Conservation (phyloP, 2,329 filamentous ascomycete species). For the Botrytis fragariae region DNA sequence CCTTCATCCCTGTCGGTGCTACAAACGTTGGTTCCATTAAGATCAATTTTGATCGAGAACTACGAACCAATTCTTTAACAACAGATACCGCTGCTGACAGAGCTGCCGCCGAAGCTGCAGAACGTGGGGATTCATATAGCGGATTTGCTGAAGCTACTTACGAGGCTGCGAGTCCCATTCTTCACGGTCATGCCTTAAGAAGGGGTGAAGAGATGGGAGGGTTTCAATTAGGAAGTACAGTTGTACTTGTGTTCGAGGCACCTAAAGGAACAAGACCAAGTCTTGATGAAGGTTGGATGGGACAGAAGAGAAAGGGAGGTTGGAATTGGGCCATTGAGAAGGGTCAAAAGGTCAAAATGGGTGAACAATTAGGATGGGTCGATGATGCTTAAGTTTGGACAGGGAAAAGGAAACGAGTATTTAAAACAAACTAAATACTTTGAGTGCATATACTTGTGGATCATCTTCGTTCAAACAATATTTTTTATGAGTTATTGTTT, state of each 20-base stretch:
- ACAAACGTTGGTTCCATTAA: constrained; percentile 97
- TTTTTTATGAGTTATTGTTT: neutral
- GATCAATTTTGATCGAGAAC: constrained; percentile 93
- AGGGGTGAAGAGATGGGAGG: constrained; percentile 97
- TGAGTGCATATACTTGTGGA: neutral
- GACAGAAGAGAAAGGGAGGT: constrained; percentile 57
- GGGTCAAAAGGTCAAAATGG: constrained; percentile 85
- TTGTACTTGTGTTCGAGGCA: constrained; percentile 95
- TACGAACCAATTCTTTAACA: constrained; percentile 86
- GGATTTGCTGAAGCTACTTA: constrained; percentile 94
- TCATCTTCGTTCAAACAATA: neutral
- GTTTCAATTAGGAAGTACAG: constrained; percentile 91
- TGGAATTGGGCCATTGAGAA: constrained; percentile 87
- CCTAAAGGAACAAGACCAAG: constrained; percentile 60
- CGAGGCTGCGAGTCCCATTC: constrained; percentile 68
- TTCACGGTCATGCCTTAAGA: constrained; percentile 79
- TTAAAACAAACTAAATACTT: neutral
- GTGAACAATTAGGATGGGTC: constrained; percentile 78
- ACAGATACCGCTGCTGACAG: constrained; percentile 90
- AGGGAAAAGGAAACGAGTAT: neutral
- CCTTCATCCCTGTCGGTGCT: constrained; percentile 89
- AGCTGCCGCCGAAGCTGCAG: constrained; percentile 75
- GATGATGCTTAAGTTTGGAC: constrained; percentile 44
- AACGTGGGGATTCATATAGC: constrained; percentile 76
- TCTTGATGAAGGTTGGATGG: constrained; percentile 59